Base-by-base conservation (phyloP, 805 yeast species). In the Candida gorgasii region DNA sequence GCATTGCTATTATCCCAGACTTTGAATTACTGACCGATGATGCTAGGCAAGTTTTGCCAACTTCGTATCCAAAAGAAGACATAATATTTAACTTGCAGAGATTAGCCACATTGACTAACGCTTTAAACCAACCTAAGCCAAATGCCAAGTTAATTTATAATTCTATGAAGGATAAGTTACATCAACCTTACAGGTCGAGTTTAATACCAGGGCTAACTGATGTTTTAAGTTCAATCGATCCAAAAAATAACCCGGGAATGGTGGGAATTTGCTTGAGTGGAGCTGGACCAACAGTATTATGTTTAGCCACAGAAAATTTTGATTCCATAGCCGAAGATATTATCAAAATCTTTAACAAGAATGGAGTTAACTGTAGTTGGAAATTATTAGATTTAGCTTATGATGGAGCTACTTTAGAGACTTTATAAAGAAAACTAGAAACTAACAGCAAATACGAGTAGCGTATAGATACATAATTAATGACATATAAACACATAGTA, bases 211-310 rank as follows among this genome's bases (percentile, higher is more conserved):
- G 98, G 0, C 75, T 93, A 42, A 74, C 84, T 8, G 89, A 87
- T 48, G 88, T 93, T 37, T 74, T 93, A 52, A 72, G 80, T 5
- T 75, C 85, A 11, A 83, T 93, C 39, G 87, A 95, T 0, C 96
- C 98, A 32, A 74, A 78, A 34, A 72, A 86, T 5, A 86, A 87
- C 60, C 84, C 84, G 1, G 97, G 97, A 3, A 73, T 90, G 36
- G 74, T 93, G 45, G 99, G 99, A 40, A 88, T 93, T 54, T 93
- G 99, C 62, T 74, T 93, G 45, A 86, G 96, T 19, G 99, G 99
- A 40, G 99, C 99, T 5, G 99, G 99, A 7, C 99, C 99, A 44
- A 93, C 99, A 6, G 90, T 93, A 44, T 71, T 93, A 49, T 95
- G 96, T 31, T 75, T 93, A 49, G 98, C 99, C 4, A 89, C 97